Conservation (phyloP, 2,329 filamentous ascomycete genomes). For the Setomelanomma holmii region DNA sequence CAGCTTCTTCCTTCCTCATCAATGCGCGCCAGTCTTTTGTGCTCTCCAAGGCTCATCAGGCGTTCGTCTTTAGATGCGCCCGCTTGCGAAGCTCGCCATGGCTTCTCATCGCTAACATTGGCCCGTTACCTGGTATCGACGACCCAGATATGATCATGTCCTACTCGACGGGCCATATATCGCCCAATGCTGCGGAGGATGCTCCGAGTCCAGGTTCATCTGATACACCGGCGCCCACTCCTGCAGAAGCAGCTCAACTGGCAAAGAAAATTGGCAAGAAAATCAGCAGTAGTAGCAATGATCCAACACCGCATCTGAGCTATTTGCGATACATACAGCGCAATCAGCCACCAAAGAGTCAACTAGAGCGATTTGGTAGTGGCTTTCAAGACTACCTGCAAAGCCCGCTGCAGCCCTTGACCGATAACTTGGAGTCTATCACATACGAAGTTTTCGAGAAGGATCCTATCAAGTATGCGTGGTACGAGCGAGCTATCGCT, state of each 20-base stretch:
- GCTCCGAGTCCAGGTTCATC: slow-evolving; percentile 38
- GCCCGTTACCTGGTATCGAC: slow-evolving; percentile 59
- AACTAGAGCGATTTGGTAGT: slow-evolving; percentile 70
- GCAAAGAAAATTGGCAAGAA: slow-evolving; percentile 49
- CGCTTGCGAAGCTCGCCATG: slow-evolving; percentile 65
- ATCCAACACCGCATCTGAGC: slow-evolving; percentile 71
- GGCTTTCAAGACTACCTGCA: slow-evolving; percentile 95
- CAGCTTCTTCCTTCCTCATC: slow-evolving; percentile 61
- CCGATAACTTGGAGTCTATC: slow-evolving; percentile 94
- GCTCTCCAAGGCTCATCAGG: slow-evolving; percentile 64
- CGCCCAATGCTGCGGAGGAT: slow-evolving; percentile 54
- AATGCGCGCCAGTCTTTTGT: slow-evolving; percentile 67
- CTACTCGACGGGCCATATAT: slow-evolving; percentile 45
- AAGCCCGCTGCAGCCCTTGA: slow-evolving; percentile 90
- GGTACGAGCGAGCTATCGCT: slow-evolving; percentile 86
- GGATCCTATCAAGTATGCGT: slow-evolving; percentile 96
- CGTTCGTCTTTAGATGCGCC: slow-evolving; percentile 63
- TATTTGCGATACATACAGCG: slow-evolving; percentile 87
- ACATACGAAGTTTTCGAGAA: slow-evolving; percentile 99
- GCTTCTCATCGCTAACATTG: slow-evolving; percentile 66
- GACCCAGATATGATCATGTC: slow-evolving; percentile 48
- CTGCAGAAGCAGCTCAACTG: slow-evolving; percentile 68
- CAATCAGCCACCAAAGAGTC: slow-evolving; percentile 72
- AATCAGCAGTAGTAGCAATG: slow-evolving; percentile 56
- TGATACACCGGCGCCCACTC: slow-evolving; percentile 61